phyloP scores from a whole-genome alignment of 2,329 filamentous ascomycete genomes.

The Hirsutella thompsonii region DNA sequence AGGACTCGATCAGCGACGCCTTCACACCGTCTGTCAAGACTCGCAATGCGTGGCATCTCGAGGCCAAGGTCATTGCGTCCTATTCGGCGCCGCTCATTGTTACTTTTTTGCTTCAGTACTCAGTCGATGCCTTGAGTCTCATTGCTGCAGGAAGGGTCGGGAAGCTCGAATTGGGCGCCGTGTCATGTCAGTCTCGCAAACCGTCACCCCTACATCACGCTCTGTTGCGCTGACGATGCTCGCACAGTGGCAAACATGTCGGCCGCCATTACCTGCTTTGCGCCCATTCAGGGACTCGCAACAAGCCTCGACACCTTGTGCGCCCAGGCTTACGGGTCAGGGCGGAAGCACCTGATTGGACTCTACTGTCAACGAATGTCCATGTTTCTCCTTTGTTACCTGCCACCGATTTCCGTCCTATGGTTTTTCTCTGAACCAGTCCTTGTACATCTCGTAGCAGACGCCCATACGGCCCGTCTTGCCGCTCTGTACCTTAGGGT shows the following conservation, averaged over 20 bases:
- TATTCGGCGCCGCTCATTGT: slow-evolving; percentile 54
- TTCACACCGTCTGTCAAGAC: neutral
- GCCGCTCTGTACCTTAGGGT: slow-evolving; percentile 60
- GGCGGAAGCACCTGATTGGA: slow-evolving; percentile 72
- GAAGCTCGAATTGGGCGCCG: slow-evolving; percentile 35
- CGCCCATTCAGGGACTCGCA: slow-evolving; percentile 64
- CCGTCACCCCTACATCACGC: fast-evolving
- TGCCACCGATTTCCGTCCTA: slow-evolving; percentile 54
- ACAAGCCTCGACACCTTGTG: slow-evolving; percentile 85
- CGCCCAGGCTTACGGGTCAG: slow-evolving; percentile 81
- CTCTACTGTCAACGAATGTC: slow-evolving; percentile 72
- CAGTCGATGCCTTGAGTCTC: slow-evolving; percentile 61
- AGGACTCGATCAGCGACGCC: neutral
- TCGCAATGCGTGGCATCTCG: slow-evolving; percentile 62
- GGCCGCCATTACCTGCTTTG: slow-evolving; percentile 63
- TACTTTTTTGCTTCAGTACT: slow-evolving; percentile 68
- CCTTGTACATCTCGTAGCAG: slow-evolving; percentile 27
- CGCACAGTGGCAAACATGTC: slow-evolving; percentile 47
- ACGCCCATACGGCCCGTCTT: slow-evolving; percentile 46
- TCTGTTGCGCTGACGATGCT: fast-evolving
- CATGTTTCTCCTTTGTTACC: slow-evolving; percentile 57
- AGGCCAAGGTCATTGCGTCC: slow-evolving; percentile 61
- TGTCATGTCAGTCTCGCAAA: slow-evolving; percentile 16
- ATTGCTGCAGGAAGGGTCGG: slow-evolving; percentile 64
- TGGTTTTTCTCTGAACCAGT: slow-evolving; percentile 57